Evolutionary conservation across 768 basidiomycete species (phyloP), one percentile per base, ranked within the genome.

Genomic region (Collybia mongolica): DNA sequence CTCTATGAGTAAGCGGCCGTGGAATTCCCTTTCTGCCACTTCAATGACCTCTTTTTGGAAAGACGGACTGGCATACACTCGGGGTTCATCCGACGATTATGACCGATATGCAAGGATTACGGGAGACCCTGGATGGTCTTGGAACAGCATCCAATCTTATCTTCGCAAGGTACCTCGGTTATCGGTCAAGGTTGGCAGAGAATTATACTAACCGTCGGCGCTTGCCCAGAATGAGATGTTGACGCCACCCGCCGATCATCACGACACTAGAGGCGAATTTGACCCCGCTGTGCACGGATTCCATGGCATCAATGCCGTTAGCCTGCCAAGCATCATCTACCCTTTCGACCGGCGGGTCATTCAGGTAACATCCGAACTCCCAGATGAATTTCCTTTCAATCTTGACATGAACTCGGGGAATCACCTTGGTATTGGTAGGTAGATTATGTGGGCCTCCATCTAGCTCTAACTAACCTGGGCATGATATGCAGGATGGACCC

Each of bases 331-430:
- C 7, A 61, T 49, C 37, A 51, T 60, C 22, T 45, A 50, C 11
- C 37, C 65, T 5, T 64, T 67, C 15, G 70, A 74, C 48, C 51
- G 54, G 2, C 65, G 60, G 8, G 58, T 74, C n/a, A 55, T 75
- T 8, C 53, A 62, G 42, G 65, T 73, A 0, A 63, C 69, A 0
- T 28, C 61, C 15, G 62, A 76, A 43, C 59, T 74, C 6, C 50
- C 60, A 0, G 57, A 63, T 7, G 67, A 71, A 39, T 78, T 72
- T 50, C 64, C 70, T 2, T 76, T 63, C 53, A 74, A 73, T 52
- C 28, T 60, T 12, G 79, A 79, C 55, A 63, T 64, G 49, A 76
- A 77, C 52, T 66, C 69, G 20, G 77, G 79, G 12, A 61, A 56
- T 8, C 67, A 68, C 0, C 47, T 76, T 6, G 78, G 78, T 3